These are phyloP conservation scores for Penicillium expansum DNA, from an alignment of 2,329 filamentous ascomycete species.

Conservation along the genomic window DNA sequence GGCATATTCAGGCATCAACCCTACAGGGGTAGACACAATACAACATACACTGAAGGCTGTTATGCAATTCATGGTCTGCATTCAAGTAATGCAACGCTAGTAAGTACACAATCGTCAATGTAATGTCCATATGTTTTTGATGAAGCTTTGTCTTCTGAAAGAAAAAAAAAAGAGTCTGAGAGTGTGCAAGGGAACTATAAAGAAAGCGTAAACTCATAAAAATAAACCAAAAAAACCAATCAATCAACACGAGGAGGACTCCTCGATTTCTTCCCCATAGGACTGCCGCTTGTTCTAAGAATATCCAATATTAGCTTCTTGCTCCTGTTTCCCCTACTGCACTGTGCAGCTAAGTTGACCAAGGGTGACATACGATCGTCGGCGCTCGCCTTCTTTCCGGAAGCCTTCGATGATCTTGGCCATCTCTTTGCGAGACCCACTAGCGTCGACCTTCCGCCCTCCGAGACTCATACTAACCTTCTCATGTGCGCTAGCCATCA, in stretches of 20 bases:
- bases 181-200: conserved; percentile 12
- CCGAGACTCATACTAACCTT: conserved; percentile 95
- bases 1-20: too few species aligned
- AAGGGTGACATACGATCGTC: conserved; percentile 66
- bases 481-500: conserved; percentile 74
- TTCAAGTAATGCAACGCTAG: conserved; percentile 7
- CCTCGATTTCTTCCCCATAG: conserved; percentile 26
- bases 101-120: background rate
- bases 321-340: background rate
- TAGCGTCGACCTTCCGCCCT: conserved; percentile 77
- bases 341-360: background rate
- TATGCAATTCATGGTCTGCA: background rate
- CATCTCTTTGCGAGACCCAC: conserved; percentile 83
- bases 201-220: conserved; percentile 16
- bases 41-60: background rate
- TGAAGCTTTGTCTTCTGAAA: background rate
- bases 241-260: conserved; percentile 26
- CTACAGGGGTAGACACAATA: background rate
- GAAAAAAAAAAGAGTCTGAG: background rate
- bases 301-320: background rate
- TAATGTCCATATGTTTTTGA: background rate
- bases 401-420: conserved; percentile 81
- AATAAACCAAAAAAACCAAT: background rate
- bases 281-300: conserved; percentile 20
- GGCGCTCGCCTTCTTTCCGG: conserved; percentile 80